phyloP scores from a whole-genome alignment of 768 basidiomycete species.

The Phlegmacium glaucopus region DNA sequence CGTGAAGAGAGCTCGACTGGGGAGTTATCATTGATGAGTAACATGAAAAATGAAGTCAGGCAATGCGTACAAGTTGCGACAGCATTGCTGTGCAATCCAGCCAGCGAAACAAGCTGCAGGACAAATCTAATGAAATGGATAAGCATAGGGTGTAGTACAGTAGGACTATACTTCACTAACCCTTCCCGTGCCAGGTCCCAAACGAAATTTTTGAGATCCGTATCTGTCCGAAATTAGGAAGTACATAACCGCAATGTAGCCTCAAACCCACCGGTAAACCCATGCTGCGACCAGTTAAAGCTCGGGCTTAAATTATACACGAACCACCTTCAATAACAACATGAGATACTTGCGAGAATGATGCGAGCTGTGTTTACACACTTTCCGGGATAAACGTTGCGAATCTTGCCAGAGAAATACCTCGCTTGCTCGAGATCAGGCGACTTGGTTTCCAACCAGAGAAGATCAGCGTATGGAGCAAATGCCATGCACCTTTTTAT shows the following conservation, averaged over 20 bases:
- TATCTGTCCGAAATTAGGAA: constrained; percentile 36
- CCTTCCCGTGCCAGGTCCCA: constrained; percentile 92
- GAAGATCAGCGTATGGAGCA: constrained; percentile 83
- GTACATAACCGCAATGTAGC: background rate
- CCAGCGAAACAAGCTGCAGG: constrained; percentile 84
- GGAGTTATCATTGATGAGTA: constrained; percentile 3
- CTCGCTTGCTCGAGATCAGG: constrained; percentile 80
- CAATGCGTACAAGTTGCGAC: constrained; percentile 61
- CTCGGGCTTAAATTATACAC: constrained; percentile 94
- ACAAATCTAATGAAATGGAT: constrained; percentile 58
- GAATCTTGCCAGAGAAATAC: constrained; percentile 72
- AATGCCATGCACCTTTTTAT: constrained; percentile 77
- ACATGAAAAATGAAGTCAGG: no score
- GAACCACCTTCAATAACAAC: constrained; percentile 53
- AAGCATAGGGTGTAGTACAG: constrained; percentile 1
- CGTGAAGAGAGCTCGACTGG: constrained; percentile 74
- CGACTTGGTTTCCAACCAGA: constrained; percentile 93
- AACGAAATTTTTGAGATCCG: constrained; percentile 77
- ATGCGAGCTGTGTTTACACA: constrained; percentile 24
- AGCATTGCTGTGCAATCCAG: constrained; percentile 85
- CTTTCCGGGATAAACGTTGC: constrained; percentile 72
- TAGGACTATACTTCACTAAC: constrained; percentile 33
- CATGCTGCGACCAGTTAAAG: constrained; percentile 88
- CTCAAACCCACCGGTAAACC: constrained; percentile 56
- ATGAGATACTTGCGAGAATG: background rate